Percentiles rank a stretch among this genome's conserved stretches.
Evolutionary conservation across 78 protist species (phyloP).

Genomic region (Salpingoeca rosetta): DNA sequence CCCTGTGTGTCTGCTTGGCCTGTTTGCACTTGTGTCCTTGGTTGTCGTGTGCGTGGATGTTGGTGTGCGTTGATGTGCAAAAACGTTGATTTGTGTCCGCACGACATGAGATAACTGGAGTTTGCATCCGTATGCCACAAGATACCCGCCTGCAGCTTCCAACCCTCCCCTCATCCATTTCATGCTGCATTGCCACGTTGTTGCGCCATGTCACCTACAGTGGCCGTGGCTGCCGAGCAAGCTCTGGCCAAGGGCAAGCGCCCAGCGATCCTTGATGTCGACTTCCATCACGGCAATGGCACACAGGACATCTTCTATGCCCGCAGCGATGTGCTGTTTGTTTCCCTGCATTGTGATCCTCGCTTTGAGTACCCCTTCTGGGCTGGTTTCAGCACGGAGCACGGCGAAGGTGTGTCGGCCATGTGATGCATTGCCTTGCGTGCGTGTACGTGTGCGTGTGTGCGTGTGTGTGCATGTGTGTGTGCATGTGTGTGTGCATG

Average conservation of each 20-base stretch:
- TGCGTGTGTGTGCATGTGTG: neutral
- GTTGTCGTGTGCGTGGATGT: too few species aligned
- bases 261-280: conserved; percentile 44
- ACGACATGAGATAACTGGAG: too few species aligned
- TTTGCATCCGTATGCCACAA: too few species aligned
- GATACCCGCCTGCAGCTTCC: too few species aligned
- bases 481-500: neutral
- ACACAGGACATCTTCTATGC: conserved; percentile 32
- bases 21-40: too few species aligned
- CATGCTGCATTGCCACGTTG: too few species aligned
- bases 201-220: too few species aligned
- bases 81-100: too few species aligned
- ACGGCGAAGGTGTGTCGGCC: neutral
- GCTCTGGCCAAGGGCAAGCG: neutral
- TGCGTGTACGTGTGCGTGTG: neutral
- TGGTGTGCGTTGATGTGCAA: too few species aligned
- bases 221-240: conserved; percentile 34
- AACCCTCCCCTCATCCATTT: too few species aligned
- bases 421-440: neutral
- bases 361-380: neutral
- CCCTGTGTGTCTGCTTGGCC: too few species aligned
- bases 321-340: neutral
- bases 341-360: conserved; percentile 6
- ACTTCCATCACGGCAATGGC: conserved; percentile 44
- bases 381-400: neutral